phyloP scores from a whole-genome alignment of 768 basidiomycete species.

The Tricholoma hemisulphureum region DNA sequence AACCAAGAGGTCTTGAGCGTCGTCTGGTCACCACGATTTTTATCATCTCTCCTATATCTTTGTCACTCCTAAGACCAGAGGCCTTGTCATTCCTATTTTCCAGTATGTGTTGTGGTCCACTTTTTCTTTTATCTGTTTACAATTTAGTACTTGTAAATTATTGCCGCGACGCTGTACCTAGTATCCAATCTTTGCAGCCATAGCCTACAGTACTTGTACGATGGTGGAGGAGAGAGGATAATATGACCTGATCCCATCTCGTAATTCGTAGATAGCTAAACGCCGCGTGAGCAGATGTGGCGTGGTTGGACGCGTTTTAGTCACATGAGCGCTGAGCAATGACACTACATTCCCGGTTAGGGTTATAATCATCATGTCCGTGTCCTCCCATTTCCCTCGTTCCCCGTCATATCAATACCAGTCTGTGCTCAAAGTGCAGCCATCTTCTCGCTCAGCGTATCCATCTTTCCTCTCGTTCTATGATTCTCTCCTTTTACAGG shows the following conservation, averaged over 20 bases:
- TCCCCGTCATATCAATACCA: constrained; percentile 29
- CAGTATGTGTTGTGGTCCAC: constrained; percentile 3
- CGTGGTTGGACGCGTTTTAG: too few relatives aligned
- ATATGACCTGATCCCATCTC: constrained; percentile 13
- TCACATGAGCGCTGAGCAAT: too few relatives aligned
- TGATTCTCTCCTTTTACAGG: constrained; percentile 59
- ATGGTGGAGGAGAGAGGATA: constrained; percentile 2
- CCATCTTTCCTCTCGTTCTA: constrained; percentile 66
- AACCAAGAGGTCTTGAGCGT: constrained; percentile 26
- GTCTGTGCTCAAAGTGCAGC: constrained; percentile 29
- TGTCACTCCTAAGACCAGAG: constrained; percentile 8
- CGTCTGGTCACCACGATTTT: neutral
- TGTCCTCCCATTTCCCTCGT: constrained; percentile 17
- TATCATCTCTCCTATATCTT: constrained; percentile 10
- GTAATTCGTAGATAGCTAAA: too few relatives aligned
- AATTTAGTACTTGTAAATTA: constrained; percentile 37
- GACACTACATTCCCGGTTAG: too few relatives aligned
- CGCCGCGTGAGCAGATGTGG: too few relatives aligned
- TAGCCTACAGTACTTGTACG: constrained; percentile 26
- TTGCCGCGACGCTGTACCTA: constrained; percentile 25
- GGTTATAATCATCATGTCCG: constrained; percentile 16
- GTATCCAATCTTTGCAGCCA: constrained; percentile 8
- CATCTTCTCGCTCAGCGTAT: constrained; percentile 54
- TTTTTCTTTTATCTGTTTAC: constrained; percentile 9
- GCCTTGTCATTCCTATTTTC: constrained; percentile 9